phyloP scores from a whole-genome alignment of 202 grass and related monocot genomes.

The Carex arenaria region DNA sequence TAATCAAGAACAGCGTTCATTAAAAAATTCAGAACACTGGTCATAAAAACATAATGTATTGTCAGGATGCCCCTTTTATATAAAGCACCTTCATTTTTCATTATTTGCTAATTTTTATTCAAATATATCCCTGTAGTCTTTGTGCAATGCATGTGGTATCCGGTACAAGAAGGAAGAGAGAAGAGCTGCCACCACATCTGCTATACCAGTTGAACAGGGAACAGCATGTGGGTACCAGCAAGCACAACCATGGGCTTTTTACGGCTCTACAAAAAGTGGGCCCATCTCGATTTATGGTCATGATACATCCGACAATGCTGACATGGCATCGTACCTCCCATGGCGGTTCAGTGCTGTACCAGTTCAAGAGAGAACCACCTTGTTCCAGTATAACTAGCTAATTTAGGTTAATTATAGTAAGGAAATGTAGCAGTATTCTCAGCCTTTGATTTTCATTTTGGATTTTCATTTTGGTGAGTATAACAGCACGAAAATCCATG shows the following conservation, averaged over 20 bases:
- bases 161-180: constrained; percentile 98
- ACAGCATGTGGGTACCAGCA: constrained; percentile 41
- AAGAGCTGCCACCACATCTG: constrained; percentile 62
- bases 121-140: constrained; percentile 36
- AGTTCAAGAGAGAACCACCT: constrained; percentile 55
- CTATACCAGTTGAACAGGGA: constrained; percentile 22
- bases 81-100: not conserved
- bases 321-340: constrained; percentile 54
- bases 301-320: constrained; percentile 31
- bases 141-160: constrained; percentile 97
- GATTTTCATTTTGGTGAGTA: not conserved
- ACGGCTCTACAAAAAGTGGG: constrained; percentile 45
- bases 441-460: not conserved
- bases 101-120: not conserved
- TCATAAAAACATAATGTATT: no score
- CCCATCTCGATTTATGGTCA: constrained; percentile 42
- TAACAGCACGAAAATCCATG: constrained; percentile 2
- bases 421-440: not conserved
- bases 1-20: no score
- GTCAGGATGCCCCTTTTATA: not conserved
- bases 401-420: constrained; percentile 18
- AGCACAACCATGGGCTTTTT: constrained; percentile 61
- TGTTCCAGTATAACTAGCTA: constrained; percentile 90
- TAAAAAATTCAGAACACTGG: not conserved
- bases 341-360: constrained; percentile 60